Evolutionary conservation across 2,329 filamentous ascomycete genomes (phyloP).

Genomic region (Arachnomyces sp.): DNA sequence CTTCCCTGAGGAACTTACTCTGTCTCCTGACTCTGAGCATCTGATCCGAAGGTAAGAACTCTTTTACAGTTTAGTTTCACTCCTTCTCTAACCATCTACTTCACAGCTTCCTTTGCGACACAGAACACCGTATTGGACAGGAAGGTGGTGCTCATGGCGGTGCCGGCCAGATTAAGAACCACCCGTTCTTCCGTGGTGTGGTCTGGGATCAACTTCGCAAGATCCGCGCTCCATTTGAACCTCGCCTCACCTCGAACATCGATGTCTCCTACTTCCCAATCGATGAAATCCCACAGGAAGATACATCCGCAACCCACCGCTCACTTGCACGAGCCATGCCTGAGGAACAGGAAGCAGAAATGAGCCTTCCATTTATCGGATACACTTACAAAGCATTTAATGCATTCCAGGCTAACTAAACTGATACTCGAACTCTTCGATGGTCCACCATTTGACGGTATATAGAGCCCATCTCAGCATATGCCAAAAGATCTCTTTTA

Average conservation of each 20-base stretch:
- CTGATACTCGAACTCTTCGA: slow-evolving; percentile 12
- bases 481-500: neutral
- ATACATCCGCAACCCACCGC: slow-evolving; percentile 79
- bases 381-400: slow-evolving; percentile 98
- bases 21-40: slow-evolving; percentile 82
- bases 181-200: slow-evolving; percentile 94
- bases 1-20: slow-evolving; percentile 89
- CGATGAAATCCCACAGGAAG: slow-evolving; percentile 95
- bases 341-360: slow-evolving; percentile 76
- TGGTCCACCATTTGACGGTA: neutral
- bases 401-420: slow-evolving; percentile 45
- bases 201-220: slow-evolving; percentile 87
- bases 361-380: slow-evolving; percentile 91
- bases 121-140: slow-evolving; percentile 81
- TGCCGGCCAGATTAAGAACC: slow-evolving; percentile 83
- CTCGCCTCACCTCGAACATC: slow-evolving; percentile 82
- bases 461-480: neutral
- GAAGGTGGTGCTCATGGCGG: slow-evolving; percentile 53
- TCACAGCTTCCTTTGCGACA: slow-evolving; percentile 79
- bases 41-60: slow-evolving; percentile 72
- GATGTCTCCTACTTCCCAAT: slow-evolving; percentile 98
- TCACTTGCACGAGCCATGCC: slow-evolving; percentile 69
- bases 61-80: slow-evolving; percentile 2
- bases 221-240: slow-evolving; percentile 93
- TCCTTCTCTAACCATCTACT: slow-evolving; percentile 1